phyloP scores from a whole-genome alignment of 1,139 yeast genomes.

The Diutina pseudorugosa region DNA sequence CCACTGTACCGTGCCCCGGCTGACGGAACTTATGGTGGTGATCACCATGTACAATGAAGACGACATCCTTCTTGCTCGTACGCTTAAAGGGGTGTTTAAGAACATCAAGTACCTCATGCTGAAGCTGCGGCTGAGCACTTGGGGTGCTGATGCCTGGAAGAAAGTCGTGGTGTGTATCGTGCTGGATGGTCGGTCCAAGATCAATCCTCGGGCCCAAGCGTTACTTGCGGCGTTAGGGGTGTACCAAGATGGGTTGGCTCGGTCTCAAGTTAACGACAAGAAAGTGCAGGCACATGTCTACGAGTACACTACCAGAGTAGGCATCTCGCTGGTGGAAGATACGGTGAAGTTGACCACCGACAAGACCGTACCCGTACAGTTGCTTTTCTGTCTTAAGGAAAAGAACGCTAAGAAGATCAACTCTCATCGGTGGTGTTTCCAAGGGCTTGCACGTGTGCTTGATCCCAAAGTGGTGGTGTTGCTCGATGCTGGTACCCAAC shows the following conservation, averaged over 20 bases:
- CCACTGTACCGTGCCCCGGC: constrained; percentile 33
- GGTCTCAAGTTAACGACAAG: constrained; percentile 33
- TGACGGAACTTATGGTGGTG: constrained; percentile 36
- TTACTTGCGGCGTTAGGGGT: constrained; percentile 36
- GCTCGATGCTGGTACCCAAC: constrained; percentile 39
- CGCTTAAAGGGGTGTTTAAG: constrained; percentile 36
- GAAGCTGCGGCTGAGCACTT: constrained; percentile 25
- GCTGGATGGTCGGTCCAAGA: constrained; percentile 36
- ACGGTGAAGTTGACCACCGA: constrained; percentile 37
- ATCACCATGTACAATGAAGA: constrained; percentile 40
- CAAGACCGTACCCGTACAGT: constrained; percentile 36
- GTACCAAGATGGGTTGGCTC: constrained; percentile 38
- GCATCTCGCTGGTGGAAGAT: constrained; percentile 33
- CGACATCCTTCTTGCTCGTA: constrained; percentile 32
- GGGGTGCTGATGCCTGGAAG: constrained; percentile 42
- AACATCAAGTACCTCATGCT: constrained; percentile 37
- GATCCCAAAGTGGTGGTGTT: constrained; percentile 32
- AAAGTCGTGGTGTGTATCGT: constrained; percentile 37
- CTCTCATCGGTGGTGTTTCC: constrained; percentile 41
- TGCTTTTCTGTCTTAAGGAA: constrained; percentile 35
- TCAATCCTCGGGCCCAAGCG: constrained; percentile 37
- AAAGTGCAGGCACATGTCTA: constrained; percentile 36
- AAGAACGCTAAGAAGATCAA: constrained; percentile 36
- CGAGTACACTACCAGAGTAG: constrained; percentile 37
- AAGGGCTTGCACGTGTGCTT: constrained; percentile 33